A percentile compares a stretch with the other conserved stretches of the same genome.
Conservation (phyloP, 2,329 filamentous ascomycete species). For the Aaosphaeria pasadenensis region DNA sequence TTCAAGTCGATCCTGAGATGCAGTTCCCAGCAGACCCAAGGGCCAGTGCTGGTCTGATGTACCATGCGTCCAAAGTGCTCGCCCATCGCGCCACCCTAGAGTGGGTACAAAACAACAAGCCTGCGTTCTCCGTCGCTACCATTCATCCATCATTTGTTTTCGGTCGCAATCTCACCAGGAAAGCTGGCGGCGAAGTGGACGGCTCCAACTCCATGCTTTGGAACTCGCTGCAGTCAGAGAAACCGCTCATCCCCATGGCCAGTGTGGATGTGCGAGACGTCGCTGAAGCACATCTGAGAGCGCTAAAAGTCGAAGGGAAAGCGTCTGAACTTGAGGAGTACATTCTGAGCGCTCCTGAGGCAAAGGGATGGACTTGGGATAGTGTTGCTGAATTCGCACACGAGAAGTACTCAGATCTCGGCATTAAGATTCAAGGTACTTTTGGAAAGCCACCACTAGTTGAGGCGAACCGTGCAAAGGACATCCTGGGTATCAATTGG, state of each 20-base stretch:
- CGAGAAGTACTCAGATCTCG: no score
- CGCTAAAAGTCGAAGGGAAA: background rate
- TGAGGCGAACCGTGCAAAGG: no score
- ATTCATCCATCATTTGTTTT: slow-evolving; percentile 24
- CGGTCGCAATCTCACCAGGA: slow-evolving; percentile 18
- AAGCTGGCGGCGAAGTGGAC: slow-evolving; percentile 8
- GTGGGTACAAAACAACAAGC: slow-evolving; percentile 13
- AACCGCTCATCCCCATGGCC: slow-evolving; percentile 9
- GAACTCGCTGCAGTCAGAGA: slow-evolving; percentile 3
- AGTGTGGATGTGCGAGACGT: slow-evolving; percentile 25
- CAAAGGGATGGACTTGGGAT: no score
- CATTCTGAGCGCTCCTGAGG: no score
- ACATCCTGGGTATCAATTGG: no score
- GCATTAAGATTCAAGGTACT: no score
- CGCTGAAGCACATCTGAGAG: slow-evolving; percentile 20
- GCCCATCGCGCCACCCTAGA: slow-evolving; percentile 23
- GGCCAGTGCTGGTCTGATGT: background rate
- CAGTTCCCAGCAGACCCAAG: no score
- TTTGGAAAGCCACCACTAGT: no score
- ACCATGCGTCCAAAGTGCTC: slow-evolving; percentile 20
- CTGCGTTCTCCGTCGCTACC: slow-evolving; percentile 17
- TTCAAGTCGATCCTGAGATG: no score
- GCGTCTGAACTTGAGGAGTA: no score
- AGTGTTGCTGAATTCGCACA: no score
- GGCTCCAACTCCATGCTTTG: slow-evolving; percentile 19